A percentile compares a stretch with the other conserved stretches of the same genome.
Evolutionary conservation across 2,329 filamentous ascomycete species (phyloP).

Genomic region (Epichloe bromicola): DNA sequence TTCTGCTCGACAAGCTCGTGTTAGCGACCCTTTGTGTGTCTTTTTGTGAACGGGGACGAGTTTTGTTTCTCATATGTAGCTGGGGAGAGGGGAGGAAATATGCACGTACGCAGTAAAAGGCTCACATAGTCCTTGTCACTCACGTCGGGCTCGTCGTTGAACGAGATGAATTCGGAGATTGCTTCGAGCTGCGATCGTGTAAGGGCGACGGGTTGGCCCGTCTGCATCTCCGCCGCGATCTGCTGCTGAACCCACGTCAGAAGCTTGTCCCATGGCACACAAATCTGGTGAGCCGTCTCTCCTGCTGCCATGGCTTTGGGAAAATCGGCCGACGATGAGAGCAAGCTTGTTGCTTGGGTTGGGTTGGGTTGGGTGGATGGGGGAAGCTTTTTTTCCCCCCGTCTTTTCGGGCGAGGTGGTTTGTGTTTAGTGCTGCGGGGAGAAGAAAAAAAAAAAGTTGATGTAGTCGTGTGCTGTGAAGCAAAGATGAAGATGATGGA

Average conservation of each 20-base stretch:
- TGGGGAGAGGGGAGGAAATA: not conserved
- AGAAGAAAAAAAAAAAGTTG: no score
- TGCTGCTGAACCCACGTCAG: constrained; percentile 28
- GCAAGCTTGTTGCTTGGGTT: not conserved
- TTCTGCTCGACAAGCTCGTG: constrained; percentile 4
- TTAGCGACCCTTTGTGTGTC: not conserved
- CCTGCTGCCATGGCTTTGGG: not conserved
- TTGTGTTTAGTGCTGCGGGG: no score
- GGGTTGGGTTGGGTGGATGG: not conserved
- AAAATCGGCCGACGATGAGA: not conserved
- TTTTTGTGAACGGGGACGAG: not conserved
- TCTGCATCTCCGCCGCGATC: constrained; percentile 20
- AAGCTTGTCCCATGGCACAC: constrained; percentile 22
- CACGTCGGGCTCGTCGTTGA: constrained; percentile 16
- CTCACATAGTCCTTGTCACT: constrained; percentile 17
- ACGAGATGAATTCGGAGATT: constrained; percentile 25
- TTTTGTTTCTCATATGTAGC: not conserved
- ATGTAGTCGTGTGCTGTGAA: no score
- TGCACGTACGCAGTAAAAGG: constrained; percentile 14
- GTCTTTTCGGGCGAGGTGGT: no score
- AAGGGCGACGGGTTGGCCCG: constrained; percentile 22
- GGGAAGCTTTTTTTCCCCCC: not conserved
- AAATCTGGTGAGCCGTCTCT: not conserved
- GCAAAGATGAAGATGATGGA: no score
- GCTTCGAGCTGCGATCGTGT: constrained; percentile 25